Evolutionary conservation across 495 filamentous ascomycete genomes (phyloP).

Genomic region (Xylaria cubensis): DNA sequence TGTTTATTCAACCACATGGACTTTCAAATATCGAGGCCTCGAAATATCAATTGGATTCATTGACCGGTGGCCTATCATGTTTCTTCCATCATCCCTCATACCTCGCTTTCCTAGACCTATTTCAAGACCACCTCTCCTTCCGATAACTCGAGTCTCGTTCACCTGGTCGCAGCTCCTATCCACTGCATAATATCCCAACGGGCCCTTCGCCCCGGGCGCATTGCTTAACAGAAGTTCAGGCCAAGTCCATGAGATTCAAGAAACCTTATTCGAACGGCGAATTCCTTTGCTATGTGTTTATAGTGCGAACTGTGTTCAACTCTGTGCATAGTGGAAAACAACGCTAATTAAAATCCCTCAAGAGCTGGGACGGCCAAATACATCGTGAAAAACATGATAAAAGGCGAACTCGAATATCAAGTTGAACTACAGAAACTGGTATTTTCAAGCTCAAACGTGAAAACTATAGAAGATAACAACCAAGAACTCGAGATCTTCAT

Average conservation of each 20-base stretch:
- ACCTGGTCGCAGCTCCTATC: conserved; percentile 3
- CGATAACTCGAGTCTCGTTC: background rate
- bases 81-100: background rate
- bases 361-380: conserved; percentile 17
- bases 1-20: background rate
- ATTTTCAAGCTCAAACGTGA: conserved; percentile 20
- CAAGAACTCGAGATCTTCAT: conserved; percentile 18
- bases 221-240: conserved; percentile 34
- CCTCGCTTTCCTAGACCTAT: background rate
- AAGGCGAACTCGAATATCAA: conserved; percentile 22
- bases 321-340: background rate
- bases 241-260: conserved; percentile 33
- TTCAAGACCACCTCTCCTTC: background rate
- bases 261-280: conserved; percentile 29
- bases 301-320: conserved; percentile 33
- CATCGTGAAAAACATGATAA: conserved; percentile 24
- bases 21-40: background rate
- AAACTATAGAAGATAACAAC: conserved; percentile 21
- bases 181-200: background rate
- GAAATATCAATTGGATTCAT: background rate
- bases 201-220: conserved; percentile 32
- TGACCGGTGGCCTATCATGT: background rate
- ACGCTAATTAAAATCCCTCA: conserved; percentile 15
- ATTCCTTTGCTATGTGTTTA: conserved; percentile 39
- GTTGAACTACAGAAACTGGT: conserved; percentile 16